These are phyloP conservation scores for Cordyceps cicadae DNA, from an alignment of 2,329 filamentous ascomycete species.

Conservation along the genomic window DNA sequence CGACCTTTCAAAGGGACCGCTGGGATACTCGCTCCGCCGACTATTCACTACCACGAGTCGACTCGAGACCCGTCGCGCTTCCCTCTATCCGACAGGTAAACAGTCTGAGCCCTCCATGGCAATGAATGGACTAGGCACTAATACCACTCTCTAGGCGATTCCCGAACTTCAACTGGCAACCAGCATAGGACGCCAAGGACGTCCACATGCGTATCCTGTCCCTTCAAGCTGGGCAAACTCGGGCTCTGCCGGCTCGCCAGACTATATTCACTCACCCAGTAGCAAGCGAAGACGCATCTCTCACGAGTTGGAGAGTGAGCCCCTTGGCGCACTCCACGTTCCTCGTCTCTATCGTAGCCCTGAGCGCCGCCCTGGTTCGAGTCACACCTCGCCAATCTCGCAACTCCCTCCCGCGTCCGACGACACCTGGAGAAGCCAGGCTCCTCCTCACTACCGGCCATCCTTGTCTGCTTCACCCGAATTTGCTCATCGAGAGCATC, in stretches of 20 bases:
- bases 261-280: constrained; percentile 44
- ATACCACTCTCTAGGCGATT: constrained; percentile 30
- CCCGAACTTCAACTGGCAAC: constrained; percentile 34
- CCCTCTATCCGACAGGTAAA: constrained; percentile 47
- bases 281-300: constrained; percentile 41
- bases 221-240: constrained; percentile 26
- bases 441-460: constrained; percentile 11
- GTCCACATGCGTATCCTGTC: constrained; percentile 22
- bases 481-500: constrained; percentile 20
- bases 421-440: constrained; percentile 7
- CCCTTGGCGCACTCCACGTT: constrained; percentile 34
- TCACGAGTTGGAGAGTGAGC: constrained; percentile 32
- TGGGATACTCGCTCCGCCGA: constrained; percentile 32
- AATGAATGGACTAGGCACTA: constrained; percentile 11
- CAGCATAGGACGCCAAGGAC: constrained; percentile 24
- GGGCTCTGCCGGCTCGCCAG: constrained; percentile 30
- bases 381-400: constrained; percentile 28
- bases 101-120: neutral
- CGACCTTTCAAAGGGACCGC: constrained; percentile 31
- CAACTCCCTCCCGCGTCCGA: constrained; percentile 10
- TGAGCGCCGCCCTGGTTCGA: constrained; percentile 21
- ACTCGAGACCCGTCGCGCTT: constrained; percentile 35
- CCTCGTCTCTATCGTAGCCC: constrained; percentile 38
- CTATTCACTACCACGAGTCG: constrained; percentile 26
- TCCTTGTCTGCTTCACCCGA: constrained; percentile 15